Conservation (phyloP, 2,329 filamentous ascomycete genomes). For the Fusarium poae region DNA sequence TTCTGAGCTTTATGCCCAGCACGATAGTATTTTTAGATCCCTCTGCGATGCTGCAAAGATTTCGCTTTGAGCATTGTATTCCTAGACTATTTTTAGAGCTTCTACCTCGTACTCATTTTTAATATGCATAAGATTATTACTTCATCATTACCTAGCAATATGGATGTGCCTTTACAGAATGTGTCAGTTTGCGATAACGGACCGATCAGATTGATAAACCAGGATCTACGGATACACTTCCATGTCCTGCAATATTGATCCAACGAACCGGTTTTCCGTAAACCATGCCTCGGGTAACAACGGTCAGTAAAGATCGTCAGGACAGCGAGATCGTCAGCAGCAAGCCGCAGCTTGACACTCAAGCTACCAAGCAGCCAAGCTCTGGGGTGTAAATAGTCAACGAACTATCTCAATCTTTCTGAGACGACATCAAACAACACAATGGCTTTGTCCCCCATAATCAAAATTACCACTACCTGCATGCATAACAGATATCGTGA, state of each 20-base stretch:
- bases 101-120: neutral
- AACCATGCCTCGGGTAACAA: neutral
- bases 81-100: neutral
- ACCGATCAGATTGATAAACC: conserved; percentile 5
- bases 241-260: neutral
- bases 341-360: neutral
- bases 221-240: neutral
- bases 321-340: neutral
- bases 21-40: conserved; percentile 20
- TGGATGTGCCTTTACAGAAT: neutral
- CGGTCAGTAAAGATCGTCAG: neutral
- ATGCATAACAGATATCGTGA: neutral
- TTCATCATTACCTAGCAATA: neutral
- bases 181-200: neutral
- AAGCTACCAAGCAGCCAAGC: too few relatives aligned
- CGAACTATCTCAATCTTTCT: too few relatives aligned
- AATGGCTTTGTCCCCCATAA: neutral
- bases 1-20: conserved; percentile 3
- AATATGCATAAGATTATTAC: neutral
- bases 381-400: too few relatives aligned
- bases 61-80: neutral
- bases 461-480: neutral
- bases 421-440: neutral
- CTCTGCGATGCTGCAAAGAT: conserved; percentile 30
- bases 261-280: neutral